Evolutionary conservation across 106 monocot genomes (phyloP), one percentile per base, ranked within the genome.

Genomic region (Dioscorea alata): DNA sequence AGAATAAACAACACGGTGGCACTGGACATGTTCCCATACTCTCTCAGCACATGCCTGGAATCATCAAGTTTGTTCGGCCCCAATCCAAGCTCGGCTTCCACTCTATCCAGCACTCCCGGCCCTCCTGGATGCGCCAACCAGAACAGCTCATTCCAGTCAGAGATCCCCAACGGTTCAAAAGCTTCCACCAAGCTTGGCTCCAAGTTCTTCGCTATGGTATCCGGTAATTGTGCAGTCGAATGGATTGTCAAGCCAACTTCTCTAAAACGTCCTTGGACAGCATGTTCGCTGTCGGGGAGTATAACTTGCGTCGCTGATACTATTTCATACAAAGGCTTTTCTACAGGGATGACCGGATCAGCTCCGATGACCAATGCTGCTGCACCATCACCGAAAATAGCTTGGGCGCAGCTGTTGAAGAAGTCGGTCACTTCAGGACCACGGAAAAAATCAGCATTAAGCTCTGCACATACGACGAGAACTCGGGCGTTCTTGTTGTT

Each of bases 1-100:
- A 54, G 9, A 5, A 19, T 54, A 15, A 54, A 54, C 19, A 54
- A 6, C 28, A 68, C 54, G 4, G 16, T 23, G 8, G 14, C 23
- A 10, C 68, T 68, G 31, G 54, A 68, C 68, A 68, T 68, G 18
- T 68, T 68, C 5, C 68, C 68, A 32, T 53, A 68, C 8, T 68
- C 32, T 31, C 32, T 53, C 32, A 68, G 31, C 28, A 68, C 68
- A 6, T 68, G 52, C 14, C 68, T 68, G 16, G 53, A 28, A 5
- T 52, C 68, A 50, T 13, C 28, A 0, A 68, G 42, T 54, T 56
- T 54, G 52, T 54, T 52, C 51, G 24, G 22, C 17, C 17, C 50
- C 16, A 68, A 28, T 6, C 68, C 25, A 25, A 68, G 32, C 32
- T 8, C 53, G 16, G 8, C 32, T 32, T 68, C 52, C 3, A 68